Conservation (phyloP, 208 protist species). For the Angomonas ambiguus region DNA sequence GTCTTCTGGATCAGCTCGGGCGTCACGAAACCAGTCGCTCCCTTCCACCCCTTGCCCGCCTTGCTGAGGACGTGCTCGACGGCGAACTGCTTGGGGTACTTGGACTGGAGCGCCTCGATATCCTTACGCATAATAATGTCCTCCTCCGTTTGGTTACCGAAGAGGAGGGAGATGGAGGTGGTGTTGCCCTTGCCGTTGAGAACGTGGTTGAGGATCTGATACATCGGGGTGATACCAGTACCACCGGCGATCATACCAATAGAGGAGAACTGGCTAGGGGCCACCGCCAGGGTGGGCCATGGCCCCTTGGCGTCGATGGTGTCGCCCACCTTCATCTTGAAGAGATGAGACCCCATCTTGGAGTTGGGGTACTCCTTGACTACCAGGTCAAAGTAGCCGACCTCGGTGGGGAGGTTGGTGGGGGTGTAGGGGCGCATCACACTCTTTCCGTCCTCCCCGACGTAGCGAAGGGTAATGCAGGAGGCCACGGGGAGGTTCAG, state of each 20-base stretch:
- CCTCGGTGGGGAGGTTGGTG: constrained; percentile 40
- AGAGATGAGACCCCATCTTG: constrained; percentile 88
- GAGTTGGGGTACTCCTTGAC: constrained; percentile 81
- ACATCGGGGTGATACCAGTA: constrained; percentile 90
- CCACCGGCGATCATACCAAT: constrained; percentile 86
- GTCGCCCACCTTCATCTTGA: constrained; percentile 76
- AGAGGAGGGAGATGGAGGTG: constrained; percentile 70
- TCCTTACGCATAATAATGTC: constrained; percentile 79
- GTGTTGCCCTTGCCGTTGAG: constrained; percentile 44
- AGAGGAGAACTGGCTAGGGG: constrained; percentile 49
- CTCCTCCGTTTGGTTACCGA: constrained; percentile 59
- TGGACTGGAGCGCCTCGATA: constrained; percentile 47
- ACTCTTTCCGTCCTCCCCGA: constrained; percentile 49
- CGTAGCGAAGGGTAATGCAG: constrained; percentile 62
- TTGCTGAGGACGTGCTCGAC: constrained; percentile 69
- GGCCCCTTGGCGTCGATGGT: constrained; percentile 81
- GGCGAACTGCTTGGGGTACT: constrained; percentile 54
- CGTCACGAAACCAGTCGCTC: constrained; percentile 58
- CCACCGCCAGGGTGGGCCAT: constrained; percentile 65
- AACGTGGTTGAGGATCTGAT: constrained; percentile 74
- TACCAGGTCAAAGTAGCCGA: constrained; percentile 68
- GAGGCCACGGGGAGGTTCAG: constrained; percentile 46
- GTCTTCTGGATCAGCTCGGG: constrained; percentile 51
- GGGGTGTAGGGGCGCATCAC: constrained; percentile 81
- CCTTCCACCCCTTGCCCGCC: constrained; percentile 40